Conservation (phyloP, 306 rosid genomes). For the Fagus crenata region DNA sequence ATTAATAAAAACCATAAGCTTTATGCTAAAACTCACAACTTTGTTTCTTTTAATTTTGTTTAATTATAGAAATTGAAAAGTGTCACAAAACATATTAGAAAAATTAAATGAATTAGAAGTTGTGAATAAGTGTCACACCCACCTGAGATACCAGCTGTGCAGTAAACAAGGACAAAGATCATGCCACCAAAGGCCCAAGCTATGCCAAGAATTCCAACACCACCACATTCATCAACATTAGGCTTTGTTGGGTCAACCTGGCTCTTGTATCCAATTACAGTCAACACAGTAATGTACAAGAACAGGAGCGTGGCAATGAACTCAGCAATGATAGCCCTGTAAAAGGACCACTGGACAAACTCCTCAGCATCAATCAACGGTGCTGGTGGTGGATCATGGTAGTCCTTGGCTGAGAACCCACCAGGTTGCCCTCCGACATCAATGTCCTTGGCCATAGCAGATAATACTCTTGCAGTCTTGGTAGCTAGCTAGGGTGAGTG, state of each 20-base stretch:
- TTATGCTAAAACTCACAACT: not conserved
- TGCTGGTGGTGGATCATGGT: constrained; percentile 75
- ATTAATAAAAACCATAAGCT: not conserved
- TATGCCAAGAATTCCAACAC: constrained; percentile 29
- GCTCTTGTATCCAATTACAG: constrained; percentile 47
- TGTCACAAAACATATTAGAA: too few relatives aligned
- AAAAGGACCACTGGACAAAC: constrained; percentile 70
- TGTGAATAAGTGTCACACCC: not conserved
- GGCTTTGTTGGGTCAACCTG: constrained; percentile 15
- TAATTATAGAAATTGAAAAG: not conserved
- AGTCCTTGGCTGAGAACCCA: constrained; percentile 50
- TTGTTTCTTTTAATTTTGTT: not conserved
- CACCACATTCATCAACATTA: not conserved
- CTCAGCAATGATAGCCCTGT: constrained; percentile 83
- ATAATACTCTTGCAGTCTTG: too few relatives aligned
- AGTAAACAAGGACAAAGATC: constrained; percentile 37
- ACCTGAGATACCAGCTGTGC: constrained; percentile 37
- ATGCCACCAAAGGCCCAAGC: constrained; percentile 38
- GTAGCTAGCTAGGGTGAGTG: not conserved
- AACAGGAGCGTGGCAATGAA: constrained; percentile 86
- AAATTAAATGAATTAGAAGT: not conserved
- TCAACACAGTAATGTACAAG: constrained; percentile 58
- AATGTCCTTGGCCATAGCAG: constrained; percentile 38
- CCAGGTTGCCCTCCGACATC: constrained; percentile 22
- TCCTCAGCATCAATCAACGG: constrained; percentile 60